Conservation (phyloP, 495 filamentous ascomycete genomes). For the Tetracladium setigerum region DNA sequence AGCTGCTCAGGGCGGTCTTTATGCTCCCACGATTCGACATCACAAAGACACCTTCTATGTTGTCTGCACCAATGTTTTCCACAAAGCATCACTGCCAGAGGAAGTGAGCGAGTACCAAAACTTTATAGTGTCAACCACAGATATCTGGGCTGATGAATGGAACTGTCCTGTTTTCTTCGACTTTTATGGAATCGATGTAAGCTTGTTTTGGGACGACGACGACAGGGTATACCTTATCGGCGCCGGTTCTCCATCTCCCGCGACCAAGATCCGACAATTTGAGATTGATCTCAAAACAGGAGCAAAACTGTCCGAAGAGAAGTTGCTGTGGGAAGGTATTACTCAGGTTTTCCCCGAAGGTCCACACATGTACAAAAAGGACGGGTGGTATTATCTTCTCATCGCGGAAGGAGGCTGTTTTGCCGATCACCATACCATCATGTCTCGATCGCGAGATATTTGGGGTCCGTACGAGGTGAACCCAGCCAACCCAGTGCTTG, state of each 20-base stretch:
- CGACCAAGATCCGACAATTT: conserved; percentile 23
- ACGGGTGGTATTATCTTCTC: conserved; percentile 60
- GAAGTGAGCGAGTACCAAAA: conserved; percentile 1
- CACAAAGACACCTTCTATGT: conserved; percentile 31
- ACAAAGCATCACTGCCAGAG: too few relatives aligned
- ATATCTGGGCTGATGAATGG: conserved; percentile 25
- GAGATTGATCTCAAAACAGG: conserved; percentile 39
- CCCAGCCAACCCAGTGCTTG: conserved; percentile 44
- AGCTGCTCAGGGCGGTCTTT: conserved; percentile 34
- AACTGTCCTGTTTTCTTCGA: conserved; percentile 24
- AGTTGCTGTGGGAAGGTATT: conserved; percentile 47
- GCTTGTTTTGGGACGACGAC: conserved; percentile 43
- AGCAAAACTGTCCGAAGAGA: conserved; percentile 21
- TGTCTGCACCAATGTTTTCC: conserved; percentile 6
- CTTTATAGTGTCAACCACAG: conserved; percentile 22
- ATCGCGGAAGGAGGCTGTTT: conserved; percentile 61
- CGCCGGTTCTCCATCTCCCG: not conserved
- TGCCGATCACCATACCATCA: conserved; percentile 45
- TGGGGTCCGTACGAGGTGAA: conserved; percentile 49
- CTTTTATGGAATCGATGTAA: conserved; percentile 33
- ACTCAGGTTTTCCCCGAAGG: conserved; percentile 48
- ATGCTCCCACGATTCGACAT: conserved; percentile 36
- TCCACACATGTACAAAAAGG: conserved; percentile 57
- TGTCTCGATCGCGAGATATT: conserved; percentile 37
- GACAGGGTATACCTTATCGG: conserved; percentile 39